Evolutionary conservation across 768 basidiomycete genomes (phyloP), one percentile per base, ranked within the genome.

Genomic region (Suillus variegatus): DNA sequence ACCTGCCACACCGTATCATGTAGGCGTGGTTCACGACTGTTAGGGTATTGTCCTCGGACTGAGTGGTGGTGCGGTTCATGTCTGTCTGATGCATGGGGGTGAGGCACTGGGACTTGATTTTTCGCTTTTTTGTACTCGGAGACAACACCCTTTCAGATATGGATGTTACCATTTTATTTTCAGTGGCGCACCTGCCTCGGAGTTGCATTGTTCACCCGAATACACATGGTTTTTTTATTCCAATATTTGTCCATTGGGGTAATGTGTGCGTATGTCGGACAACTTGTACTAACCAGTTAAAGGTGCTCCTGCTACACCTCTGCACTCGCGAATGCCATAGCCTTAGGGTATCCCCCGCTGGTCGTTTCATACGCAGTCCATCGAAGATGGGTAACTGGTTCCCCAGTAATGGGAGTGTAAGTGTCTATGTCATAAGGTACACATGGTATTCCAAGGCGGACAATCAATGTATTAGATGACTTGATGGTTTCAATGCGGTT

Each of bases 1-100:
- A 76, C 68, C 68, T 72, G 63, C 72, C 64, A 65, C 75, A 76
- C 64, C 22, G 36, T 16, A 41, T 18, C 14, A 10, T 36, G 62
- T 60, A 41, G 25, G 62, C 56, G 25, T 4, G 52, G 54, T 62
- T 18, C 32, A 28, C n/a, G 25, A 32, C 32, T 18, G 32, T 49
- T 40, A 22, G 61, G 12, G 64, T 51, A 6, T 13, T 40, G 61
- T 22, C 7, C 4, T 6, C 3, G 0, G 6, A 6, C 6, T 40
- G 47, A 35, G 47, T 36, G 38, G 61, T 16, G 69, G 40, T 61
- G 60, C 49, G 65, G 64, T 65, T 51, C 63, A 28, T 49, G 62
- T 25, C 58, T 74, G 62, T 22, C 56, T 74, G 66, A 16, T 49
- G 20, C 65, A 58, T 18, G 22, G 10, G 58, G 40, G 3, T 41